A percentile compares a stretch with the other conserved stretches of the same genome.
Evolutionary conservation across 2,329 filamentous ascomycete genomes (phyloP).

Genomic region (Aspergillus sp.): DNA sequence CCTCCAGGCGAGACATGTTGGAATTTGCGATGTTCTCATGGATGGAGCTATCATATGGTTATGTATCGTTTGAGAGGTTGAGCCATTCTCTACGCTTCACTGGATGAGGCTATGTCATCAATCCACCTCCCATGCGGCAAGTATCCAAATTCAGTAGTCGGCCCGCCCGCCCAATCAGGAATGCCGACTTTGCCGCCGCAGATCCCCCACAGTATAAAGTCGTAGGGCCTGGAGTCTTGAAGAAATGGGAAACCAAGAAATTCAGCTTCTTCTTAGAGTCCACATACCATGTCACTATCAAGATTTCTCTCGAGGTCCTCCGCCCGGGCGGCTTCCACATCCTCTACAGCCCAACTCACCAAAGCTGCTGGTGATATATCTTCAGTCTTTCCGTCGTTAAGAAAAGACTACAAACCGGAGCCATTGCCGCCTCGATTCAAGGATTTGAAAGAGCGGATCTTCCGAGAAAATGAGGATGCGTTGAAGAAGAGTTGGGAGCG

Average conservation of each 20-base stretch:
- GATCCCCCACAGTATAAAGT: conserved; percentile 25
- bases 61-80: too few species aligned
- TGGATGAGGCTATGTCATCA: too few species aligned
- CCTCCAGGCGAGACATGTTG: too few species aligned
- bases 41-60: too few species aligned
- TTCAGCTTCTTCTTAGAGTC: not conserved
- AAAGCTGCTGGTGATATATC: conserved; percentile 54
- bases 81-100: too few species aligned
- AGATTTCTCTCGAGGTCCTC: conserved; percentile 34
- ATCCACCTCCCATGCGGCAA: conserved; percentile 11
- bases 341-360: conserved; percentile 39
- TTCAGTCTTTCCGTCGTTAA: conserved; percentile 53
- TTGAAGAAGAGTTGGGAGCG: conserved; percentile 48
- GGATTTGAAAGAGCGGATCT: conserved; percentile 45
- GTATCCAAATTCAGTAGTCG: conserved; percentile 15
- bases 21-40: too few species aligned
- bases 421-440: conserved; percentile 49
- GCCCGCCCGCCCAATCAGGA: conserved; percentile 17
- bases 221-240: not conserved
- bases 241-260: not conserved
- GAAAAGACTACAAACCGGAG: conserved; percentile 47
- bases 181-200: conserved; percentile 19
- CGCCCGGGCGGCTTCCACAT: conserved; percentile 36
- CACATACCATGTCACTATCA: conserved; percentile 33
- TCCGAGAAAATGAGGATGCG: conserved; percentile 45